Base-by-base conservation (phyloP, 2,329 filamentous ascomycete genomes). In the Samsoniella hepiali region DNA sequence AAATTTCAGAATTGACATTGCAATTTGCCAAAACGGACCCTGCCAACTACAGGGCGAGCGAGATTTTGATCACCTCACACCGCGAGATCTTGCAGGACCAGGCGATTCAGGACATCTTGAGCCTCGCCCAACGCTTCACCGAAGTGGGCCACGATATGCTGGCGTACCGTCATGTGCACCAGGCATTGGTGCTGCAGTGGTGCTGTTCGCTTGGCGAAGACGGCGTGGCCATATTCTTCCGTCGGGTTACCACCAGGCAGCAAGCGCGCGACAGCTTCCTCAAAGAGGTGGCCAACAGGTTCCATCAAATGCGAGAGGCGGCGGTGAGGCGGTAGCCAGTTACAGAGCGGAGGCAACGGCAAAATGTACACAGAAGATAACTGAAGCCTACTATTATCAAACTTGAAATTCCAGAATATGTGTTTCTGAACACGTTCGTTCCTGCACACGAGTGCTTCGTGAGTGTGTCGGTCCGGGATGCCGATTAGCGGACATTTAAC, bases 381-480 rank as follows among this genome's bases (percentile, higher is more conserved):
- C 22, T 22, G 22, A 22, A 22, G 22, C 22, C 22, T 22, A 22
- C 22, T 22, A 22, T 22, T 22, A 22, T 22, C 22, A 22, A 22
- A 22, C 22, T 22, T 22, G 1, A 22, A 22, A 22, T 22, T 22
- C 22, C 22, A 22, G 22, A 22, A 22, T 22, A 22, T 22, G 22
- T 22, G 22, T 22, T 22, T 22, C 22, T 22, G 22, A 22, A 22
- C 22, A 22, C 22, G 22, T 22, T 22, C 22, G 22, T 22, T 22
- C 22, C 22, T 22, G 22, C 22, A 22, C 22, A 22, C 22, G 22
- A 22, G 15, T 34, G 49, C 10, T 32, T 27, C n/a, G 17, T 10
- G n/a, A 49, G 22, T 31, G 6, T 45, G 58, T 60, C 58, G 47
- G 47, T 51, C 58, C 58, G 58, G 36, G 44, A 51, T 44, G 58